These are phyloP conservation scores for Penicillium egyptiacum DNA, from an alignment of 495 filamentous ascomycete genomes.

Conservation along the genomic window DNA sequence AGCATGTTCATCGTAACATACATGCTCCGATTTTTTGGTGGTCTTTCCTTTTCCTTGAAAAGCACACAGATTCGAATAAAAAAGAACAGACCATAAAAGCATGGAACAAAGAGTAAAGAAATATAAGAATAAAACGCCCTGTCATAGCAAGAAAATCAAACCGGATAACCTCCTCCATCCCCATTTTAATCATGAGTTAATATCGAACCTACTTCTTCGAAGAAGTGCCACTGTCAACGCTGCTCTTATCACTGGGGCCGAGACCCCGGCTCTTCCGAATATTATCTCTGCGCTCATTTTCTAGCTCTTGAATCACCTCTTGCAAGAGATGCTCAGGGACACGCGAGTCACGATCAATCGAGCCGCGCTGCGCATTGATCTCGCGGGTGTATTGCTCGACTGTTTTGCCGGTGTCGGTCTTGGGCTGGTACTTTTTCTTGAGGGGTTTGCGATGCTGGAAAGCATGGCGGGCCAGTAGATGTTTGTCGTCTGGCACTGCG, in stretches of 20 bases:
- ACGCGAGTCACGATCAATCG: not conserved
- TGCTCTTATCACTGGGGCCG: not conserved
- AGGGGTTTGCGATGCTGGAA: constrained; percentile 11
- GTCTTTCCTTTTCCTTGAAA: not conserved
- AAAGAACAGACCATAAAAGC: not conserved
- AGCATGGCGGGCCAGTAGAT: constrained; percentile 7
- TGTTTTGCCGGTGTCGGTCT: constrained; percentile 6
- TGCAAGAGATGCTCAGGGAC: not conserved
- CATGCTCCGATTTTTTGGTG: not conserved
- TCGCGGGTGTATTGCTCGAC: constrained; percentile 11
- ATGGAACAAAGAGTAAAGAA: not conserved
- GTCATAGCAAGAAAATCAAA: constrained; percentile 1
- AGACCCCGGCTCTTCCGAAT: not conserved
- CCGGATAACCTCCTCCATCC: not conserved
- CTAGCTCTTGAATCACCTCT: constrained; percentile 3
- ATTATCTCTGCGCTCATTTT: not conserved
- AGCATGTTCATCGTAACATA: not conserved
- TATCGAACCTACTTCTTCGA: not conserved
- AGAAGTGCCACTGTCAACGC: not conserved
- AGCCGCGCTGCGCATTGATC: not conserved
- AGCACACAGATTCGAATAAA: not conserved
- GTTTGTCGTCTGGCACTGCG: constrained; percentile 16
- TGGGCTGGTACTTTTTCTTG: constrained; percentile 5
- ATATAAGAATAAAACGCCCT: not conserved
- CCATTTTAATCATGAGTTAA: not conserved